Evolutionary conservation across 208 protist genomes (phyloP).

Genomic region (Trypanosoma scelopori): DNA sequence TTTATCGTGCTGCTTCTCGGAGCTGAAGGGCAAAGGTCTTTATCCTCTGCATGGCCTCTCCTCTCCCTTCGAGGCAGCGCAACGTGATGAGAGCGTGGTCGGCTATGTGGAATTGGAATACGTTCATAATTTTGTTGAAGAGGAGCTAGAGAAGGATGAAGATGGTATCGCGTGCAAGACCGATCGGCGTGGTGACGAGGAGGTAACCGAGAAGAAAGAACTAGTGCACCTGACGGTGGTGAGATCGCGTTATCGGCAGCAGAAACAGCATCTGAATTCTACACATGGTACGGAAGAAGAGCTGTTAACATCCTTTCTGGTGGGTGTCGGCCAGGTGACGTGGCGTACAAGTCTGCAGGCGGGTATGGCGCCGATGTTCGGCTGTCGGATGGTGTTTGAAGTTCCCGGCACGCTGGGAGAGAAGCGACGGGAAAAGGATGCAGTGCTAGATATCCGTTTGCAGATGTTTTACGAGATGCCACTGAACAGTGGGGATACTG

Average conservation of each 20-base stretch:
- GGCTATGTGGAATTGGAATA: slow-evolving; percentile 49
- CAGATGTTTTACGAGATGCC: slow-evolving; percentile 14
- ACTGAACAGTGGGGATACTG: neutral
- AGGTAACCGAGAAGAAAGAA: neutral
- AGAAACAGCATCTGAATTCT: neutral
- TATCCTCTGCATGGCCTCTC: slow-evolving; percentile 23
- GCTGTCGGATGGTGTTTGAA: slow-evolving; percentile 22
- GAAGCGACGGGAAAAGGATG: neutral
- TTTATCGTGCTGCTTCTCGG: slow-evolving; percentile 19
- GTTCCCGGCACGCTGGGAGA: neutral
- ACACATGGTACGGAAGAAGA: neutral
- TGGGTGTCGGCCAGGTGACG: slow-evolving; percentile 19
- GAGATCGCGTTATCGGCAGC: neutral
- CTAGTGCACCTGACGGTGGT: neutral
- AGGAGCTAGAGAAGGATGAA: neutral
- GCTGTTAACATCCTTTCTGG: slow-evolving; percentile 16
- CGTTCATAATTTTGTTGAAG: slow-evolving; percentile 43
- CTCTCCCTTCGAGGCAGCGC: slow-evolving; percentile 1
- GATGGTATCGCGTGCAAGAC: neutral
- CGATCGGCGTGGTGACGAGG: neutral
- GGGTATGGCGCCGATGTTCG: slow-evolving; percentile 21
- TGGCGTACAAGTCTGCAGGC: slow-evolving; percentile 10
- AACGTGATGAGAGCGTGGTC: slow-evolving; percentile 14
- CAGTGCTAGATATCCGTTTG: slow-evolving; percentile 8
- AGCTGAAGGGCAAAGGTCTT: slow-evolving; percentile 1